Evolutionary conservation across 345 rosid species (phyloP).

Genomic region (Lumnitzera littorea): DNA sequence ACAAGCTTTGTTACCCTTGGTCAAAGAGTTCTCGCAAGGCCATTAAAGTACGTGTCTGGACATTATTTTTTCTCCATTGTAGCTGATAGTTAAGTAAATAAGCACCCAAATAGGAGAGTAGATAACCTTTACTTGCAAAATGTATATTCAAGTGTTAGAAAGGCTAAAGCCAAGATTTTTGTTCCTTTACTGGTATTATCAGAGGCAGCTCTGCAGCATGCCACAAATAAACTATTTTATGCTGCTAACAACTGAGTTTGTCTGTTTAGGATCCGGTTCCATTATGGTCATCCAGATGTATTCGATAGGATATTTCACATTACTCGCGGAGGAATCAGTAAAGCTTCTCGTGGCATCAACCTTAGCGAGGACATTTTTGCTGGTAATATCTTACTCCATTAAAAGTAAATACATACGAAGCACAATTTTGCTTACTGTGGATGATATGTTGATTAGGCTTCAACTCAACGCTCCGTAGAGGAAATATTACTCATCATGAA

Average conservation of each 20-base stretch:
- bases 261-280: constrained; percentile 77
- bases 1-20: constrained; percentile 95
- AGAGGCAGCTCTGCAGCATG: background rate
- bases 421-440: no score
- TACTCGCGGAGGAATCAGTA: constrained; percentile 96
- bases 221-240: background rate
- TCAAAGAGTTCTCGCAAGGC: constrained; percentile 97
- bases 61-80: background rate
- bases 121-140: no score
- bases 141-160: no score
- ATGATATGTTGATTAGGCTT: constrained; percentile 41
- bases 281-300: constrained; percentile 96
- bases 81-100: no score
- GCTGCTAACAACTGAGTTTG: constrained; percentile 9
- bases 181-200: background rate
- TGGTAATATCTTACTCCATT: constrained; percentile 35
- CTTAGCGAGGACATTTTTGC: constrained; percentile 99
- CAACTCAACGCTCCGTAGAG: constrained; percentile 86
- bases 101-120: no score
- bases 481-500: constrained; percentile 97
- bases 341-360: constrained; percentile 91
- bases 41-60: constrained; percentile 58
- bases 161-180: no score
- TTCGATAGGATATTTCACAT: constrained; percentile 92
- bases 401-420: no score